Base-by-base conservation (phyloP, 2,329 filamentous ascomycete genomes). In the Colletotrichum australisinense region DNA sequence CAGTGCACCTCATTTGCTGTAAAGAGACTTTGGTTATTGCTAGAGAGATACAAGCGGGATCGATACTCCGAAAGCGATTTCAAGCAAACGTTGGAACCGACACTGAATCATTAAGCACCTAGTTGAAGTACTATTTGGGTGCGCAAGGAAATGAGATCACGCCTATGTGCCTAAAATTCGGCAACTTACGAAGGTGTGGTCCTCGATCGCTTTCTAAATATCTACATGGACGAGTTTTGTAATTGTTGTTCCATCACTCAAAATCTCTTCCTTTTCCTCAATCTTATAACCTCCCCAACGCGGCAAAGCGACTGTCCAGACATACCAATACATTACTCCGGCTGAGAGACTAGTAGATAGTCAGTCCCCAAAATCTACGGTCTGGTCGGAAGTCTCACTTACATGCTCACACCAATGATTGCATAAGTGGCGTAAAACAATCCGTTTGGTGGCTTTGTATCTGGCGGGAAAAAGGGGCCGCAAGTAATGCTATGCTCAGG, bases 201-300 rank as follows among this genome's bases (percentile, higher is more conserved):
- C 3, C 16, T 19, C 1, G 38, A 19, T 19, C 16, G 1, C 5
- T 7, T 42, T 35, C 11, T 35, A 35, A 26, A 38, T 14, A 5
- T 19, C 32, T 24, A 32, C 53, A 52, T 82, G 81, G 24, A 86
- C 80, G 8, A 94, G 82, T 73, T 86, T 89, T 0, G 90, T 94
- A 64, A 94, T 87, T 1, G 86, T 88, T 1, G 91, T 94, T 0
- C 93, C 93, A 80, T 95, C 93, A 26, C 86, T 84, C 24, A 95
- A 80, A 0, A 90, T 83, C 49, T 88, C 88, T 3, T 84, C 84
- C 69, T 88, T 86, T 76, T 94, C 92, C 76, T 93, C 90, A 1
- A 94, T 81, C 16, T 79, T 86, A 78, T 93, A 93, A 0, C 88
- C 87, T 63, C 88, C 85, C 81, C 87, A 88, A 55, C 81, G 83